These are phyloP conservation scores for Fusarium mangiferae DNA, from an alignment of 2,329 filamentous ascomycete species.

Conservation along the genomic window DNA sequence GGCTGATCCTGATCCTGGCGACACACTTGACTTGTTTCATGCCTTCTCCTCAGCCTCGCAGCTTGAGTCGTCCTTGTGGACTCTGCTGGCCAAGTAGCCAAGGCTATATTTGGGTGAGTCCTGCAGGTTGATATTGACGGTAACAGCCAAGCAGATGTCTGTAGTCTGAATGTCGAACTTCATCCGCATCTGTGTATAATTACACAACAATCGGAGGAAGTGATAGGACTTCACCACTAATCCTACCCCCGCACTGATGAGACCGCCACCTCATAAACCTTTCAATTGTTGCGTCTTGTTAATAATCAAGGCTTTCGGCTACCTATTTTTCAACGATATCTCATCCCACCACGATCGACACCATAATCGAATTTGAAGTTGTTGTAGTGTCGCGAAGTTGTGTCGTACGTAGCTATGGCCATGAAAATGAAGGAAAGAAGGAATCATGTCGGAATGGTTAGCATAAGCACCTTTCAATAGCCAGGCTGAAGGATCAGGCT, in stretches of 20 bases:
- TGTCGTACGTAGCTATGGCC: neutral
- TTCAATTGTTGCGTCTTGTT: conserved; percentile 5
- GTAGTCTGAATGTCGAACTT: neutral
- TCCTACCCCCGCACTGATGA: conserved; percentile 25
- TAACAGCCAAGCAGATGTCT: neutral
- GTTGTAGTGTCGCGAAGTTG: neutral
- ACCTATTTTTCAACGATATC: conserved; percentile 8
- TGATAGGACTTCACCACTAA: conserved; percentile 11
- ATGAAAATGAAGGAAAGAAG: neutral
- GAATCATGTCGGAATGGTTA: conserved; percentile 8
- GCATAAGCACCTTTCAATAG: neutral
- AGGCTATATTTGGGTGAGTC: neutral
- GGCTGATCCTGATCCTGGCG: conserved; percentile 25
- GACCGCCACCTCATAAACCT: conserved; percentile 14
- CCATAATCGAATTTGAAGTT: neutral
- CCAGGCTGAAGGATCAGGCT: conserved; percentile 10
- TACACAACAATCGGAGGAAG: neutral
- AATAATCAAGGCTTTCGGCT: conserved; percentile 6
- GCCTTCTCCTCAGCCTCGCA: conserved; percentile 31
- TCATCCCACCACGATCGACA: conserved; percentile 15
- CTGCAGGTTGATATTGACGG: neutral
- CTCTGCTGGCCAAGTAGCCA: neutral
- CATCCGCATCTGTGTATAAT: neutral
- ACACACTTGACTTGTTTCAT: conserved; percentile 37
- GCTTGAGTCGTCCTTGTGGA: neutral